phyloP scores from a whole-genome alignment of 176 grass and related monocot species.

The Musa itinerans region DNA sequence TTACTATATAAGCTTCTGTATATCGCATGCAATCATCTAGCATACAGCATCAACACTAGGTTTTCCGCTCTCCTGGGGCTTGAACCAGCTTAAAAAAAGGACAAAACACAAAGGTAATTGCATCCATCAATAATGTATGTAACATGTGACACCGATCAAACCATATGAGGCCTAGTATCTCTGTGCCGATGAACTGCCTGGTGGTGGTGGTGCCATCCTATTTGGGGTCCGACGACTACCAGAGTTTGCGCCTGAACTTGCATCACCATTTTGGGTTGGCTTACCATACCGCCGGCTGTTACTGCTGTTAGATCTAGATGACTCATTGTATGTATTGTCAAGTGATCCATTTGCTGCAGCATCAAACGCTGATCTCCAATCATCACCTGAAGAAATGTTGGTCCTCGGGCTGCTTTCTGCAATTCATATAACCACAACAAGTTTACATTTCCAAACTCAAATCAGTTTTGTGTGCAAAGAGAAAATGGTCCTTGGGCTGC shows the following conservation, averaged over 20 bases:
- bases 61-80: neutral
- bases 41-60: too few relatives aligned
- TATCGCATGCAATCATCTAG: too few relatives aligned
- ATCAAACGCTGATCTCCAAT: constrained; percentile 90
- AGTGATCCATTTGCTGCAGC: constrained; percentile 39
- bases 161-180: constrained; percentile 35
- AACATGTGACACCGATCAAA: neutral
- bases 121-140: neutral
- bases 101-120: neutral
- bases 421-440: constrained; percentile 7
- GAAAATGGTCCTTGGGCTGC: too few relatives aligned
- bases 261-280: constrained; percentile 59
- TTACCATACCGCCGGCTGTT: constrained; percentile 25
- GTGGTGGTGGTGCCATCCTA: constrained; percentile 67
- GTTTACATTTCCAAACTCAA: neutral
- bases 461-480: neutral
- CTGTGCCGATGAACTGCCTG: constrained; percentile 11
- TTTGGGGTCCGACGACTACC: constrained; percentile 67
- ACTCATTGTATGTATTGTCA: constrained; percentile 24
- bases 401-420: constrained; percentile 60
- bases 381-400: constrained; percentile 49
- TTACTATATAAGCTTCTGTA: too few relatives aligned
- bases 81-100: neutral
- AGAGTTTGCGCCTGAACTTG: constrained; percentile 46
- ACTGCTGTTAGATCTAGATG: constrained; percentile 62